Conservation (phyloP, 176 grass and related monocot species). For the Oryza rufipogon region DNA sequence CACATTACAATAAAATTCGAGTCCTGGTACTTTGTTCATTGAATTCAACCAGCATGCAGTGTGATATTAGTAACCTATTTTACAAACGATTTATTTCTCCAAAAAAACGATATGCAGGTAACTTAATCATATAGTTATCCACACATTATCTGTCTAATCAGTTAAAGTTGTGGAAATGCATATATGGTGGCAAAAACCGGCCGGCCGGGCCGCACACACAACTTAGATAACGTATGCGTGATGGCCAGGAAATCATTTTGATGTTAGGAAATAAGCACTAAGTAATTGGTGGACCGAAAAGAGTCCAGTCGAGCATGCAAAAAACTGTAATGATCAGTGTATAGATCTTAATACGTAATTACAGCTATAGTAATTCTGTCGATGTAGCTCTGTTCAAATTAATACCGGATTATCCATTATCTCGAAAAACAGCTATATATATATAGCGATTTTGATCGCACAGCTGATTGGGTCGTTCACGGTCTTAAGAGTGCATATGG, state of each 20-base stretch:
- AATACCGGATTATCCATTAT: too few species aligned
- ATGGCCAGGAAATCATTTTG: not conserved
- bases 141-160: slow-evolving; percentile 6
- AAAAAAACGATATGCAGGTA: not conserved
- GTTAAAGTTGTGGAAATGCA: not conserved
- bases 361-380: not conserved
- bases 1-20: not conserved
- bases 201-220: not conserved
- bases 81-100: not conserved
- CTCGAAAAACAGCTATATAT: too few species aligned
- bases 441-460: too few species aligned
- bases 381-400: too few species aligned
- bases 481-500: not conserved
- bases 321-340: not conserved
- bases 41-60: not conserved
- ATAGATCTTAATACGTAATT: not conserved
- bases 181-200: not conserved
- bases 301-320: slow-evolving; percentile 5
- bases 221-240: not conserved
- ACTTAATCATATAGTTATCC: not conserved
- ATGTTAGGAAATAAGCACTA: slow-evolving; percentile 41
- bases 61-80: not conserved
- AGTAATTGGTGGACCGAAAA: slow-evolving; percentile 30
- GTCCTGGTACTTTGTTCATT: not conserved
- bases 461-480: not conserved